Evolutionary conservation across 2,329 filamentous ascomycete species (phyloP).

Genomic region (Sclerotinia trifoliorum): DNA sequence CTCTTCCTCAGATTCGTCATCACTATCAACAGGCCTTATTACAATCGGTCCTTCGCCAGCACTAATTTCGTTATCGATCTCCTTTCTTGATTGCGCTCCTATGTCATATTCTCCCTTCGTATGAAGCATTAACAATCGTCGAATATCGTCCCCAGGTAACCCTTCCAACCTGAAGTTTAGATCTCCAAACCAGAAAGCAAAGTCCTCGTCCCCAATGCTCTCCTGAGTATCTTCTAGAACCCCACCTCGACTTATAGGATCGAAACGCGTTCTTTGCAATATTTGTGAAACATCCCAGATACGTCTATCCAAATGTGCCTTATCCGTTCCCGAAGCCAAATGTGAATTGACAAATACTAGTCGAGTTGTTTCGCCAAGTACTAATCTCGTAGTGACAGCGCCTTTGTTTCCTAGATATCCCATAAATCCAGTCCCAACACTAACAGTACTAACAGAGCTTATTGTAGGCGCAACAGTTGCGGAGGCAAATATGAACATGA

Average conservation of each 20-base stretch:
- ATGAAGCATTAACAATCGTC: conserved; percentile 78
- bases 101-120: conserved; percentile 73
- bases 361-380: conserved; percentile 85
- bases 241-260: conserved; percentile 65
- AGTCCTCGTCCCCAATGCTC: conserved; percentile 83
- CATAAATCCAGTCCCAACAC: conserved; percentile 83
- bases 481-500: conserved; percentile 83
- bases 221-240: conserved; percentile 64
- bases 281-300: conserved; percentile 88
- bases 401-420: conserved; percentile 98
- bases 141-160: conserved; percentile 85
- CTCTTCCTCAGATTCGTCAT: conserved; percentile 46
- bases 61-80: conserved; percentile 41
- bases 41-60: conserved; percentile 54
- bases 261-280: conserved; percentile 71
- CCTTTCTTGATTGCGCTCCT: conserved; percentile 42
- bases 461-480: conserved; percentile 71
- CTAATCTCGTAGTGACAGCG: conserved; percentile 74
- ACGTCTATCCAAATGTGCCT: conserved; percentile 72
- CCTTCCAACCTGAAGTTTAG: conserved; percentile 91
- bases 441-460: conserved; percentile 76
- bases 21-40: conserved; percentile 43
- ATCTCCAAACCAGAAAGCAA: conserved; percentile 95
- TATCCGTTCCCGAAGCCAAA: conserved; percentile 81
- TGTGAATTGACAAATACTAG: conserved; percentile 91